Base-by-base conservation (phyloP, 352 stramenopile species). In the Globisporangium lucens region DNA sequence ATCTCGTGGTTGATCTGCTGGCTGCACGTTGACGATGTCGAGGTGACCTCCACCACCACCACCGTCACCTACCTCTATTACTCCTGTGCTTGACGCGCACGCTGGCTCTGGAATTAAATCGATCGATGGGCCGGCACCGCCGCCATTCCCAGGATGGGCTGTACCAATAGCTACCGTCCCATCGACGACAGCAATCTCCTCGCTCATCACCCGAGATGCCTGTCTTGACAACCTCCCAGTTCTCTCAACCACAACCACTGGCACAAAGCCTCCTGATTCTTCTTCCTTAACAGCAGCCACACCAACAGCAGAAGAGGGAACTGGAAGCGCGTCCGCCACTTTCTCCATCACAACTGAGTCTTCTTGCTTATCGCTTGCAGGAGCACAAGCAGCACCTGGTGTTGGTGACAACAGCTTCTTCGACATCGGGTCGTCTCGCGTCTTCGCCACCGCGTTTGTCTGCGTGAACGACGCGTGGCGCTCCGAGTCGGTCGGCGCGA, bases 41-140 rank as follows among this genome's bases (percentile, higher is more conserved):
- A 20, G 4, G 22, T 24, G 8, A 24, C 46, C 46, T 52, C 17
- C n/a, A 27, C 9, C 46, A 24, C n/a, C 46, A 27, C 17, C n/a
- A 27, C 9, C 46, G 13, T 7, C 46, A 27, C 24, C 24, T 24
- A 24, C 24, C 24, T 24, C 24, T 24, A 24, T 24, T 24, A 24
- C 24, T 24, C 24, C 24, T 24, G 24, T 24, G 24, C 24, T 0
- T 24, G 24, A 24, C 24, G 24, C 24, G 24, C 24, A 24, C 24
- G 24, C 24, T 24, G 12, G 20, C 7, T 8, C 35, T 38, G 62
- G 24, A 20, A 62, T 67, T 52, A 67, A 61, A 12, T 67, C 52
- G 36, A 62, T 67, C 24, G 52, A 47, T 46, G 36, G 51, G 27
- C 51, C 36, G 0, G 10, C 10, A 35, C 30, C 2, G 49, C 29